Conservation (phyloP, 2,329 filamentous ascomycete species). For the Clonostachys byssicola region DNA sequence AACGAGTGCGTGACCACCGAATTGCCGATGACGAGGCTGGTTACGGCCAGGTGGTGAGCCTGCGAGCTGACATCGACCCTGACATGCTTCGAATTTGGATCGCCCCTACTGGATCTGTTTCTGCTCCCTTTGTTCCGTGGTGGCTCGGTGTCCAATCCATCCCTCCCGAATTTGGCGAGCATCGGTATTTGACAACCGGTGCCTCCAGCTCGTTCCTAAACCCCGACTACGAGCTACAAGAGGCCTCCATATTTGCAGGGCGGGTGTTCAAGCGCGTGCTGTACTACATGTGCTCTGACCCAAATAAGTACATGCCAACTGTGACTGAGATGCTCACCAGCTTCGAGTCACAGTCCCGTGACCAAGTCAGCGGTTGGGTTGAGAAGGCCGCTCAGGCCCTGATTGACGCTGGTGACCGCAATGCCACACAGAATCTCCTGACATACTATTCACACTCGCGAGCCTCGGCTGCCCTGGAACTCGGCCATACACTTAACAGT, state of each 20-base stretch:
- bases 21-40: slow-evolving; percentile 18
- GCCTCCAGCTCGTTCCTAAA: slow-evolving; percentile 16
- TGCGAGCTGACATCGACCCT: slow-evolving; percentile 9
- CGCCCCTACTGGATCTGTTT: slow-evolving; percentile 15
- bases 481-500: slow-evolving; percentile 10
- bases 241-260: slow-evolving; percentile 15
- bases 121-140: slow-evolving; percentile 17
- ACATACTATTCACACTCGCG: slow-evolving; percentile 14
- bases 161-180: slow-evolving; percentile 16
- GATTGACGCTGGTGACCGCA: slow-evolving; percentile 7
- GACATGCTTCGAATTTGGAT: slow-evolving; percentile 16
- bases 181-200: slow-evolving; percentile 17
- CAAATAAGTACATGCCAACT: slow-evolving; percentile 11
- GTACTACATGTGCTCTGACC: slow-evolving; percentile 19
- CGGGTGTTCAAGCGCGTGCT: slow-evolving; percentile 18
- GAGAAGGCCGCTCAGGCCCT: slow-evolving; percentile 11
- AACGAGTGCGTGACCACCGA: slow-evolving; percentile 18
- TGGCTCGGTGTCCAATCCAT: slow-evolving; percentile 15
- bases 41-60: slow-evolving; percentile 17
- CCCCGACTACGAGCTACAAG: slow-evolving; percentile 16
- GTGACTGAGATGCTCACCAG: slow-evolving; percentile 14
- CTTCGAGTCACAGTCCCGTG: slow-evolving; percentile 13
- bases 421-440: slow-evolving; percentile 10
- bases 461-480: slow-evolving; percentile 11
- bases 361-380: slow-evolving; percentile 8